Evolutionary conservation across 148 eudicot genomes (phyloP), one percentile per base, ranked within the genome.

Genomic region (Tetragonia tetragonoides): DNA sequence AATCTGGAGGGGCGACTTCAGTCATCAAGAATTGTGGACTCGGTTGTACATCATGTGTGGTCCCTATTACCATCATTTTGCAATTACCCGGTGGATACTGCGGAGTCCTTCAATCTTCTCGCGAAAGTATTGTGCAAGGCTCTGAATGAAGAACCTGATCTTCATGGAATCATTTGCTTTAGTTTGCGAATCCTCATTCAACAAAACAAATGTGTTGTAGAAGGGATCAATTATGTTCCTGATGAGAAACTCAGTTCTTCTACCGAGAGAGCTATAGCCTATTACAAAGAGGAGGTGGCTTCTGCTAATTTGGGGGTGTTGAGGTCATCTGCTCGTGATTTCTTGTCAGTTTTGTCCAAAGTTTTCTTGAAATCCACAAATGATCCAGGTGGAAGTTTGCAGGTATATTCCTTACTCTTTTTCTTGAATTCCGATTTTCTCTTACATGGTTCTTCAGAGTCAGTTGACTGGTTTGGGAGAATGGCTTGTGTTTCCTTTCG

Each of bases 21-120:
- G 84, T 83, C 92, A 18, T 90, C 98, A 34, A 84, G 97, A 83
- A 86, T 81, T 80, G 84, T 87, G 38, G 97, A 92, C 82, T 92
- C 95, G 51, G 83, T 90, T 70, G 86, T 88, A 4, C 90, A 90
- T 80, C 89, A 93, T 75, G 72, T 96, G 75, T 96, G 99, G 99
- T 91, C 98, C 42, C 79, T 96, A 77, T 57, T 96, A 81, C 98
- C 98, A 70, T 89, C 99, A 24, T 96, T 96, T 85, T 96, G 99
- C 88, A 90, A 91, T 84, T 96, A 93, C 79, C 93, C 99, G 10
- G 34, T 79, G 75, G 99, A 93, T 79, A 86, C 91, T 28, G 84
- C 90, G 73, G 89, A 87, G 86, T 87, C 91, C 84, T 96, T 93
- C 66, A 82, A 84, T 62, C 84, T 82, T 75, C 84, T 96, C 10